Conservation (phyloP, 495 filamentous ascomycete species). For the Rhizodiscina lignyota region DNA sequence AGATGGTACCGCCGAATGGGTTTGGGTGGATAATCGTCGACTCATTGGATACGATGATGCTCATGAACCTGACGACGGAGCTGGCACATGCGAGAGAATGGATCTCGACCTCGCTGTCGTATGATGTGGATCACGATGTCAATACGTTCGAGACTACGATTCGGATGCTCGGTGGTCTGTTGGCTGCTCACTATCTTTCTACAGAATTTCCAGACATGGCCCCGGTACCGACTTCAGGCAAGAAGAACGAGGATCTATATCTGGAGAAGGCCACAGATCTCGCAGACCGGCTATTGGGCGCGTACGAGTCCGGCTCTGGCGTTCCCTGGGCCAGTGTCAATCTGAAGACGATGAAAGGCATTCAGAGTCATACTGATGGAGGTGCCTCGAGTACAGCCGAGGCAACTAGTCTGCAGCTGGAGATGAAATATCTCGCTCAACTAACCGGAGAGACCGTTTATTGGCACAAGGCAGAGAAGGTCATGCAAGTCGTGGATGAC, state of each 20-base stretch:
- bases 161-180: slow-evolving; percentile 85
- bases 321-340: slow-evolving; percentile 87
- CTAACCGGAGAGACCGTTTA: slow-evolving; percentile 83
- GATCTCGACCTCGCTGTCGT: slow-evolving; percentile 67
- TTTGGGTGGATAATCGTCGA: slow-evolving; percentile 98
- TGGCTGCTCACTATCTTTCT: slow-evolving; percentile 90
- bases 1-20: slow-evolving; percentile 61
- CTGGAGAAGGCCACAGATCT: slow-evolving; percentile 91
- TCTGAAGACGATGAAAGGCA: slow-evolving; percentile 52
- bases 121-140: slow-evolving; percentile 86
- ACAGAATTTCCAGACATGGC: slow-evolving; percentile 25
- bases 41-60: slow-evolving; percentile 84
- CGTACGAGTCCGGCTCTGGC: slow-evolving; percentile 73
- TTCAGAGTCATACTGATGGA: slow-evolving; percentile 65
- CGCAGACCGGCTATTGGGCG: slow-evolving; percentile 69
- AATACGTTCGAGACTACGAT: slow-evolving; percentile 98
- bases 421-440: slow-evolving; percentile 95
- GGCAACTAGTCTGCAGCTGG: slow-evolving; percentile 79
- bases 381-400: slow-evolving; percentile 91
- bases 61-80: slow-evolving; percentile 91
- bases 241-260: slow-evolving; percentile 73
- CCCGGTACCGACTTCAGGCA: slow-evolving; percentile 12
- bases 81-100: slow-evolving; percentile 77
- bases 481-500: slow-evolving; percentile 76
- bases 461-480: slow-evolving; percentile 79